Percentiles rank a stretch among this genome's conserved stretches.
Conservation (phyloP, 768 basidiomycete species). For the Amyloporia xantha region DNA sequence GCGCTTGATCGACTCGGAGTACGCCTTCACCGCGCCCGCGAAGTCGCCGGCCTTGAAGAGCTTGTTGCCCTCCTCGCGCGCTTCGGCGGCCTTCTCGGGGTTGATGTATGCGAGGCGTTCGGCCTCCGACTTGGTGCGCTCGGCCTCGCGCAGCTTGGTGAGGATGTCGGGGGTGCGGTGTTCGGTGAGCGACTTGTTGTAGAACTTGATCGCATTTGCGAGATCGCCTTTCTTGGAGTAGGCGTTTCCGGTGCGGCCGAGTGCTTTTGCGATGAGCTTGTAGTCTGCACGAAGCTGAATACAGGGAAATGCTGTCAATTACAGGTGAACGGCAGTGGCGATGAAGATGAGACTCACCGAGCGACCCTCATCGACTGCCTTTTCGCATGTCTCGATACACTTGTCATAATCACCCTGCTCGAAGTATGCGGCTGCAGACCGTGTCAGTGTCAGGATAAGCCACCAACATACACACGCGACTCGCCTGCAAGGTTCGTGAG, state of each 20-base stretch:
- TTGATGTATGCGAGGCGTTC: conserved; percentile 84
- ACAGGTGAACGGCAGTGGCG: neutral
- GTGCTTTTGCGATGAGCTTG: conserved; percentile 92
- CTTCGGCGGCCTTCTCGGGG: conserved; percentile 71
- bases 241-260: conserved; percentile 82
- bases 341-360: conserved; percentile 36
- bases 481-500: conserved; percentile 83
- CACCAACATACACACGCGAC: conserved; percentile 13
- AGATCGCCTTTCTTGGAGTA: conserved; percentile 79
- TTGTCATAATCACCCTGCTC: conserved; percentile 91
- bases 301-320: neutral
- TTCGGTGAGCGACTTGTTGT: conserved; percentile 89
- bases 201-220: conserved; percentile 78
- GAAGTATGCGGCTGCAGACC: conserved; percentile 71
- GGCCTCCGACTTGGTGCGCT: conserved; percentile 69
- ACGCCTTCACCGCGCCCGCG: conserved; percentile 83
- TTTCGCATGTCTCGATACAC: conserved; percentile 86
- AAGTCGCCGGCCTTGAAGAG: conserved; percentile 93
- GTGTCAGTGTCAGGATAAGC: neutral
- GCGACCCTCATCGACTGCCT: conserved; percentile 95
- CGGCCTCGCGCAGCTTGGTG: conserved; percentile 80
- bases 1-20: conserved; percentile 95
- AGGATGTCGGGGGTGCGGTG: conserved; percentile 93
- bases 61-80: conserved; percentile 88
- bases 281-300: conserved; percentile 79